Conservation (phyloP, 2,329 filamentous ascomycete genomes). For the Fusarium transvaalense region DNA sequence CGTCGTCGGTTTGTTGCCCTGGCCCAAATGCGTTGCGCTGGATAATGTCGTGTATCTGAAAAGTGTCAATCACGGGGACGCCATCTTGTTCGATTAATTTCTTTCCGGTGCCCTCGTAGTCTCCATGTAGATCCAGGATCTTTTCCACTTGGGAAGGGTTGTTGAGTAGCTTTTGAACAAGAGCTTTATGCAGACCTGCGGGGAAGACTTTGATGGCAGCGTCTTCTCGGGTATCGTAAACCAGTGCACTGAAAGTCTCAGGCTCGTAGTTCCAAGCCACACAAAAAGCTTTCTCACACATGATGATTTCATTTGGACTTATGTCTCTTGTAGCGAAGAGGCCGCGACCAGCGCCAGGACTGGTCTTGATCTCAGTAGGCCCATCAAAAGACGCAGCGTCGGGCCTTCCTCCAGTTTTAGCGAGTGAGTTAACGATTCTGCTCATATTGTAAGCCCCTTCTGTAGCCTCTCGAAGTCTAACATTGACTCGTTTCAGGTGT, state of each 20-base stretch:
- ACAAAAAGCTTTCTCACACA: conserved; percentile 55
- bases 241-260: conserved; percentile 49
- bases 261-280: conserved; percentile 51
- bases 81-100: conserved; percentile 45
- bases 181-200: conserved; percentile 48
- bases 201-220: conserved; percentile 49
- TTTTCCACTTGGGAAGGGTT: conserved; percentile 46
- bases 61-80: conserved; percentile 47
- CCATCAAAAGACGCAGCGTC: conserved; percentile 49
- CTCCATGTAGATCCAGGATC: conserved; percentile 46
- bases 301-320: conserved; percentile 46
- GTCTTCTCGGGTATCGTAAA: conserved; percentile 51
- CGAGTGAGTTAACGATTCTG: conserved; percentile 41
- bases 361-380: conserved; percentile 47
- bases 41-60: conserved; percentile 52
- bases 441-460: conserved; percentile 43
- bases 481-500: conserved; percentile 37
- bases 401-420: conserved; percentile 47
- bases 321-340: conserved; percentile 54
- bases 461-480: conserved; percentile 45
- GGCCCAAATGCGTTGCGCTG: conserved; percentile 53
- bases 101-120: conserved; percentile 45
- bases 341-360: conserved; percentile 51
- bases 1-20: conserved; percentile 47
- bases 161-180: conserved; percentile 45